Evolutionary conservation across 164 flowering plant genomes (phyloP).

Genomic region (Sedum album): DNA sequence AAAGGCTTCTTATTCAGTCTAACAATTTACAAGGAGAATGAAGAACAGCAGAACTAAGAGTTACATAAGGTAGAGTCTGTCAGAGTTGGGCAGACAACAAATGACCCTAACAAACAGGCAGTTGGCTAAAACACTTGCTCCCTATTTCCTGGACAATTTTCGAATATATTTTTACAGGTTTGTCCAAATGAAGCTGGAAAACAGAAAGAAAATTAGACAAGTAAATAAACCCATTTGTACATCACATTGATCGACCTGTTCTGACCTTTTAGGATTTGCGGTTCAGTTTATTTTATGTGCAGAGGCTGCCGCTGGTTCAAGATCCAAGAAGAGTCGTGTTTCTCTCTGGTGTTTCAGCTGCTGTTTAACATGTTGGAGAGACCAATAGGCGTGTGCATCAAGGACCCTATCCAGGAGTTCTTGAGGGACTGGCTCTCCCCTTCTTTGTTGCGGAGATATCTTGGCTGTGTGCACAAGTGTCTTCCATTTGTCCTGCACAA

Average conservation of each 20-base stretch:
- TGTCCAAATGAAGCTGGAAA: background rate
- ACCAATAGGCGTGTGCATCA: constrained; percentile 61
- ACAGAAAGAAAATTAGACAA: background rate
- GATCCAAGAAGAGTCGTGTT: background rate
- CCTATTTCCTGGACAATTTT: background rate
- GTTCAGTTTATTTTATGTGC: constrained; percentile 1
- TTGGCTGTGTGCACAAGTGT: constrained; percentile 76
- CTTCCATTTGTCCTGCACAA: constrained; percentile 74
- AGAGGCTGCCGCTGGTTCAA: background rate
- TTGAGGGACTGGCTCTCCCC: constrained; percentile 86
- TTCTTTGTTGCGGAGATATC: constrained; percentile 72
- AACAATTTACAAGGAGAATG: constrained; percentile 25
- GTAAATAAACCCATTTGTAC: background rate
- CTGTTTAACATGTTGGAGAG: constrained; percentile 56
- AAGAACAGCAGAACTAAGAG: background rate
- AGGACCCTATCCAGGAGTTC: constrained; percentile 69
- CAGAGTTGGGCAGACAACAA: constrained; percentile 10
- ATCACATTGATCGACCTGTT: background rate
- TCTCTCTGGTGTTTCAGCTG: constrained; percentile 35
- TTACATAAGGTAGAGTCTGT: constrained; percentile 14
- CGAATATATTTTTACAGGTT: background rate
- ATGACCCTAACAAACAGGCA: background rate
- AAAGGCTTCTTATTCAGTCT: constrained; percentile 25
- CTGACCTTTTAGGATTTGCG: background rate
- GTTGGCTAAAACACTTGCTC: background rate